Evolutionary conservation across 192 early-diverging fungal genomes (phyloP), one percentile per base, ranked within the genome.

Genomic region (Lobosporangium transversale): DNA sequence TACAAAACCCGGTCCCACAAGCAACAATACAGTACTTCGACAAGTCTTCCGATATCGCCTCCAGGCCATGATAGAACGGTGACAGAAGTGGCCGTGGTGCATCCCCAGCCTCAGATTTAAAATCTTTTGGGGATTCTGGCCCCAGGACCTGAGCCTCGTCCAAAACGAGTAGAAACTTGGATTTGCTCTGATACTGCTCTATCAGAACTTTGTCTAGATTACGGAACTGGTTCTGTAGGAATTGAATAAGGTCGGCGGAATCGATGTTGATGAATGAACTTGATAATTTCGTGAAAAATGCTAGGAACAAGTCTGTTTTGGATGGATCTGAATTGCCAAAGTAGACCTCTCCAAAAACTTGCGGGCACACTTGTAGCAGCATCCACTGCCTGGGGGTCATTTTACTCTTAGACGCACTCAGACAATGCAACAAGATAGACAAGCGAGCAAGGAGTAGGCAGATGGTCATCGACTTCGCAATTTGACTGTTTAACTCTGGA

Each of bases 361-460:
- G 45, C 4, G 45, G n/a, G n/a, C n/a, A n/a, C n/a, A n/a, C n/a
- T n/a, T n/a, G n/a, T n/a, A n/a, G n/a, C n/a, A n/a, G n/a, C n/a
- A n/a, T n/a, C n/a, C n/a, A n/a, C n/a, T n/a, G n/a, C n/a, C n/a
- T n/a, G n/a, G n/a, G n/a, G n/a, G 45, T 56, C 40, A 66, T 8
- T 47, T 30, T 21, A 8, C 40, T 27, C 4, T 48, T 23, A 4
- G 63, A 51, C 9, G 48, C 29, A 11, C 35, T 26, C 40, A 66
- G 53, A 32, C 63, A 66, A 15, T 47, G 63, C 0, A 33, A 4
- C 20, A 66, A 55, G n/a, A 48, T 53, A 3, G 31, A 32, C 26
- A 66, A 1, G 47, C 63, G 53, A 47, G 42, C 17, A 35, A 66
- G 42, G 4, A 56, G 37, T 45, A 66, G 62, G n/a, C 45, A 55